These are phyloP conservation scores for Claviceps purpurea DNA, from an alignment of 2,329 filamentous ascomycete species.

Conservation along the genomic window DNA sequence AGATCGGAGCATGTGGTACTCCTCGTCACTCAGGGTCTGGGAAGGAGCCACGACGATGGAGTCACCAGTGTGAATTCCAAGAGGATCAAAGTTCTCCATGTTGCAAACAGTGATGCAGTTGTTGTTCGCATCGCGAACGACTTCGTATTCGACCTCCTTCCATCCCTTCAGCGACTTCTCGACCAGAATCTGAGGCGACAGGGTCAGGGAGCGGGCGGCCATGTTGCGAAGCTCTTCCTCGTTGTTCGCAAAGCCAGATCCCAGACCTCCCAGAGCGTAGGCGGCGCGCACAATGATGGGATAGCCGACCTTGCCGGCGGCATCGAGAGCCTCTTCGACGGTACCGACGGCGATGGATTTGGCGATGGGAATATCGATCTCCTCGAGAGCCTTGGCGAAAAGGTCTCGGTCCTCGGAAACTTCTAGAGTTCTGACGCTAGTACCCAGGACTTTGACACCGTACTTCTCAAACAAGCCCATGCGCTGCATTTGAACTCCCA, in stretches of 20 bases:
- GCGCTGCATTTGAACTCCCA: slow-evolving; percentile 94
- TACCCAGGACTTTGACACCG: slow-evolving; percentile 89
- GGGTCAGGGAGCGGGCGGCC: slow-evolving; percentile 79
- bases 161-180: slow-evolving; percentile 98
- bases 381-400: slow-evolving; percentile 87
- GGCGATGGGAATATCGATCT: slow-evolving; percentile 95
- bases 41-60: slow-evolving; percentile 96
- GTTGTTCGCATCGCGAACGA: slow-evolving; percentile 90
- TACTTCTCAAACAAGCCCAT: slow-evolving; percentile 93
- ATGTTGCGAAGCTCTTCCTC: slow-evolving; percentile 87
- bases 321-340: slow-evolving; percentile 81
- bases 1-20: slow-evolving; percentile 98
- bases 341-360: slow-evolving; percentile 88
- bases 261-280: slow-evolving; percentile 89
- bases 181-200: slow-evolving; percentile 91
- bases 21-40: slow-evolving; percentile 94
- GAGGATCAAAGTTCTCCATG: slow-evolving; percentile 76
- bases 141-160: slow-evolving; percentile 99
- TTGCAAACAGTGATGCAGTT: slow-evolving; percentile 98
- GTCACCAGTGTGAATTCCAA: slow-evolving; percentile 96
- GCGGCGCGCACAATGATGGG: slow-evolving; percentile 97
- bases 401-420: slow-evolving; percentile 91
- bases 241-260: slow-evolving; percentile 91
- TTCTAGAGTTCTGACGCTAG: slow-evolving; percentile 86
- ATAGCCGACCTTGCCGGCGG: slow-evolving; percentile 79